Percentiles rank a stretch among this genome's conserved stretches.
These are phyloP conservation scores for Linnemannia elongata DNA, from an alignment of 192 early-diverging fungal genomes.

Conservation along the genomic window DNA sequence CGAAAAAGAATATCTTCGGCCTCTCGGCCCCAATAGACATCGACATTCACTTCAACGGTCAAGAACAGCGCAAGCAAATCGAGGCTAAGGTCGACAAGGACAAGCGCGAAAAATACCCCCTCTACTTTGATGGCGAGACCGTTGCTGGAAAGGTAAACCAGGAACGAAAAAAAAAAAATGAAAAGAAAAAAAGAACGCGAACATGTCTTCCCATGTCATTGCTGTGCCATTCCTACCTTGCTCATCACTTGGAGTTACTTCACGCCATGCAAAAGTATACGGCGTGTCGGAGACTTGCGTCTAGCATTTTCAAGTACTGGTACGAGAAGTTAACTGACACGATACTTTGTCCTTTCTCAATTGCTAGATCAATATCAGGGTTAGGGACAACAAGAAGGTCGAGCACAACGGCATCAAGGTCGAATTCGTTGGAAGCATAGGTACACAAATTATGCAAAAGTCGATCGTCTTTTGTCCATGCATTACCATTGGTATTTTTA, in stretches of 20 bases:
- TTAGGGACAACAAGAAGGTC: slow-evolving; percentile 91
- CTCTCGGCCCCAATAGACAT: slow-evolving; percentile 90
- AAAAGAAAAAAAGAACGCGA: background rate
- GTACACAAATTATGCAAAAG: slow-evolving; percentile 59
- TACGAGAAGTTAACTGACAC: background rate
- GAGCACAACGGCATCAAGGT: slow-evolving; percentile 99
- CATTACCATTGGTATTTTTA: background rate
- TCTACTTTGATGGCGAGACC: slow-evolving; percentile 97
- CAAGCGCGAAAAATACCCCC: slow-evolving; percentile 89
- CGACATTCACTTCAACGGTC: slow-evolving; percentile 84
- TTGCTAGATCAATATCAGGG: slow-evolving; percentile 78
- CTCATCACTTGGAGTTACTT: slow-evolving; percentile 38
- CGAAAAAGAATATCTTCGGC: slow-evolving; percentile 77
- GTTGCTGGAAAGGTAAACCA: slow-evolving; percentile 89
- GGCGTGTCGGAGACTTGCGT: background rate
- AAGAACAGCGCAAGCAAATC: slow-evolving; percentile 92
- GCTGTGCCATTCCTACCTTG: slow-evolving; percentile 44
- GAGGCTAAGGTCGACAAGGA: slow-evolving; percentile 97
- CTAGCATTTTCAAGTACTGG: background rate
- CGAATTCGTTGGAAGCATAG: slow-evolving; percentile 98
- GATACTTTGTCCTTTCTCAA: background rate
- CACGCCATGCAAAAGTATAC: background rate
- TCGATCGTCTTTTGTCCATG: background rate
- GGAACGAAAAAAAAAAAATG: background rate
- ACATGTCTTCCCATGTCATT: background rate